Evolutionary conservation across 192 early-diverging fungal species (phyloP).

Genomic region (Entrophospora sp.): DNA sequence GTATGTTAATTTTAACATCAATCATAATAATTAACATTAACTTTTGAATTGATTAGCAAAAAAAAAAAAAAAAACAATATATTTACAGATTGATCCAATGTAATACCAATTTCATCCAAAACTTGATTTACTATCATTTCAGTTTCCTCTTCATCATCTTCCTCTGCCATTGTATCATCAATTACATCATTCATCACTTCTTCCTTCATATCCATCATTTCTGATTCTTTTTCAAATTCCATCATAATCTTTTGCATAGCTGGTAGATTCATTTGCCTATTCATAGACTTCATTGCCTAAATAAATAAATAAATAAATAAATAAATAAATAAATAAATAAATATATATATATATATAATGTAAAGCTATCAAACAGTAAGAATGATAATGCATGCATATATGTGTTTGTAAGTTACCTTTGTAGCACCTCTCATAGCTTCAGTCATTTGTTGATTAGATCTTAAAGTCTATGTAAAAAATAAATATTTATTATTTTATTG

Average conservation of each 20-base stretch:
- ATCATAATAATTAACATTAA: background rate
- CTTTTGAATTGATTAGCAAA: no score
- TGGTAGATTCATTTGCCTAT: constrained; percentile 87
- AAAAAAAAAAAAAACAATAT: background rate
- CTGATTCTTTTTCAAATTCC: constrained; percentile 92
- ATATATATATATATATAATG: background rate
- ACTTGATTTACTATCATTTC: constrained; percentile 90
- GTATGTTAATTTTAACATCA: background rate
- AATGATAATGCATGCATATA: background rate
- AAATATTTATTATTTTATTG: background rate
- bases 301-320: background rate
- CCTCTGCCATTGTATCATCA: constrained; percentile 92
- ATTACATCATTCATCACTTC: constrained; percentile 98
- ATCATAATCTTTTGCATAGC: constrained; percentile 92
- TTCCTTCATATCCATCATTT: constrained; percentile 99
- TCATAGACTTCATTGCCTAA: constrained; percentile 94
- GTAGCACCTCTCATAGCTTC: constrained; percentile 93
- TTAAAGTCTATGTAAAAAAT: constrained; percentile 56
- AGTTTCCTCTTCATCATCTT: constrained; percentile 84
- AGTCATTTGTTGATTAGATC: constrained; percentile 93
- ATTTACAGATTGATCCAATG: constrained; percentile 61
- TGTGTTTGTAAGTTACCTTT: constrained; percentile 35
- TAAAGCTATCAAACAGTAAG: background rate
- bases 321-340: background rate
- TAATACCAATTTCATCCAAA: constrained; percentile 92